A percentile compares a stretch with the other conserved stretches of the same genome.
Conservation (phyloP, 768 basidiomycete genomes). For the Lactarius hengduanensis region DNA sequence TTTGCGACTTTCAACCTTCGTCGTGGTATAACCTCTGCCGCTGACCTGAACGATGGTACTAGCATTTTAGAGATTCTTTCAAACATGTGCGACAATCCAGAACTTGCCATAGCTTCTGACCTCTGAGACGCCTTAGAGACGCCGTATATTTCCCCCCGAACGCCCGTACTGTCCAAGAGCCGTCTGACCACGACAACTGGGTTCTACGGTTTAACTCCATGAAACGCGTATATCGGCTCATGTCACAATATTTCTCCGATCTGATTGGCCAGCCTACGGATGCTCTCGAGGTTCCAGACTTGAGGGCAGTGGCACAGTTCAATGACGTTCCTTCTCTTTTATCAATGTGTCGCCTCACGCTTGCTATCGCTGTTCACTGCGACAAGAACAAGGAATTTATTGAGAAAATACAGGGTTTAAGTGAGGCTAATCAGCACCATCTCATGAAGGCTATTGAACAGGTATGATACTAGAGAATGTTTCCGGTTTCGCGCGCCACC, state of each 20-base stretch:
- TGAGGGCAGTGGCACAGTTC: conserved; percentile 83
- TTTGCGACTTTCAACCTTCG: conserved; percentile 70
- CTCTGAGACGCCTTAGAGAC: conserved; percentile 51
- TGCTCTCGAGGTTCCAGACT: conserved; percentile 80
- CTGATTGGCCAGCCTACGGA: conserved; percentile 77
- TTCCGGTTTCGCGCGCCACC: background rate
- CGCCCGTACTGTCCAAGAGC: conserved; percentile 55
- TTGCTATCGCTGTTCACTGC: conserved; percentile 87
- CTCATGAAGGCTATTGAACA: conserved; percentile 95
- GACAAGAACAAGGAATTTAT: conserved; percentile 87
- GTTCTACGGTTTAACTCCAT: conserved; percentile 80
- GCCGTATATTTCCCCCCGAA: conserved; percentile 71
- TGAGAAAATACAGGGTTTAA: conserved; percentile 80
- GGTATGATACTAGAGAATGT: conserved; percentile 41
- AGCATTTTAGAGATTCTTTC: conserved; percentile 74
- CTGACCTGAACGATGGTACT: conserved; percentile 79
- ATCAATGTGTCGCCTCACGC: conserved; percentile 73
- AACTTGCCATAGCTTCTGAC: conserved; percentile 8
- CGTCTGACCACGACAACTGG: conserved; percentile 90
- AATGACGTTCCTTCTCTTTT: conserved; percentile 62
- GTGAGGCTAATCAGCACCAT: conserved; percentile 80
- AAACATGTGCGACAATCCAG: conserved; percentile 56
- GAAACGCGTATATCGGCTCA: conserved; percentile 82
- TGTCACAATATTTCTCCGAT: conserved; percentile 86
- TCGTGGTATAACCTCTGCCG: conserved; percentile 56